A percentile compares a stretch with the other conserved stretches of the same genome.
Evolutionary conservation across 345 rosid genomes (phyloP).

Genomic region (Aethionema arabicum): DNA sequence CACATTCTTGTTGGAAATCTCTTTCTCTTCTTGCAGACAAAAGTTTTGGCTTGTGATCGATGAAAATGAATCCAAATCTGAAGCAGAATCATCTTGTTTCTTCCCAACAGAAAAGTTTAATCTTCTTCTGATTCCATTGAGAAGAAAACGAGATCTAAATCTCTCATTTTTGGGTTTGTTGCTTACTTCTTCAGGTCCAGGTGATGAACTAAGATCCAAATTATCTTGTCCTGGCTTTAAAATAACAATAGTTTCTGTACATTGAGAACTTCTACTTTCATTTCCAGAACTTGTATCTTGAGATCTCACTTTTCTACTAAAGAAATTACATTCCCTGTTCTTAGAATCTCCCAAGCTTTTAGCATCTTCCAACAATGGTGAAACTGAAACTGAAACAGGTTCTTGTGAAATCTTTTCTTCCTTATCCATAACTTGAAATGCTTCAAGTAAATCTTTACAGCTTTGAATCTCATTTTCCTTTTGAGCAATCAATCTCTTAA

Average conservation of each 20-base stretch:
- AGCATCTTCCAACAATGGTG: too few species aligned
- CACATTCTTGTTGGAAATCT: slow-evolving; percentile 49
- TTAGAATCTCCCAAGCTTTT: slow-evolving; percentile 1
- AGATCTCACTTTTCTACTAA: slow-evolving; percentile 42
- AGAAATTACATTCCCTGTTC: slow-evolving; percentile 37
- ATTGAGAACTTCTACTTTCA: slow-evolving; percentile 50
- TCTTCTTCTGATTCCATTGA: slow-evolving; percentile 46
- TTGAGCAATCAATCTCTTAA: slow-evolving; percentile 61
- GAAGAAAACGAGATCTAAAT: slow-evolving; percentile 42
- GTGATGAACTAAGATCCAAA: slow-evolving; percentile 37
- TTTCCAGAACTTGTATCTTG: slow-evolving; percentile 37
- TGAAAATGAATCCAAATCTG: slow-evolving; percentile 64
- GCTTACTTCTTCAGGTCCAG: slow-evolving; percentile 41
- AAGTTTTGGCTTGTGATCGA: slow-evolving; percentile 27
- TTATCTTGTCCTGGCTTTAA: slow-evolving; percentile 55
- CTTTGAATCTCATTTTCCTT: slow-evolving; percentile 49
- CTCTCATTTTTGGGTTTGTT: slow-evolving; percentile 61
- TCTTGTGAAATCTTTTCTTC: slow-evolving; percentile 40
- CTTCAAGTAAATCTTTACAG: slow-evolving; percentile 50
- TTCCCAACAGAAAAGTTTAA: slow-evolving; percentile 45
- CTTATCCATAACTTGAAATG: slow-evolving; percentile 60
- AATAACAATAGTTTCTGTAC: slow-evolving; percentile 64
- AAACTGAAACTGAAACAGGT: too few species aligned
- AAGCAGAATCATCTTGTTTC: slow-evolving; percentile 52
- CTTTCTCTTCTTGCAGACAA: slow-evolving; percentile 21